Percentiles rank a stretch among this genome's conserved stretches.
Conservation (phyloP, 306 rosid species). For the Alnus glutinosa region DNA sequence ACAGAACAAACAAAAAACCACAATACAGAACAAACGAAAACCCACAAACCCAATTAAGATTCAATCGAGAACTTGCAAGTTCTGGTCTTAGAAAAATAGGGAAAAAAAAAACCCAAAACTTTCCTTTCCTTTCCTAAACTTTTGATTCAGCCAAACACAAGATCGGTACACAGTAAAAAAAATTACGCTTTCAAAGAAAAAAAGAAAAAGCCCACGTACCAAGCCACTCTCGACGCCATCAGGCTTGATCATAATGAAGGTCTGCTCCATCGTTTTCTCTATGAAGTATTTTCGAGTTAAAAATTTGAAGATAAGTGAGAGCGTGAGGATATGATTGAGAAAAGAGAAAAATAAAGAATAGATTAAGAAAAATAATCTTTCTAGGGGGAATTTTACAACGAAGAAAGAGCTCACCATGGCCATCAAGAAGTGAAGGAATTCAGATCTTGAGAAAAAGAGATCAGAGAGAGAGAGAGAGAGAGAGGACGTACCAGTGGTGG, state of each 20-base stretch:
- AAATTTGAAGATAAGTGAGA: background rate
- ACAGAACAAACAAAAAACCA: background rate
- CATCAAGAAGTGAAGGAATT: too few species aligned
- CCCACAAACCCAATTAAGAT: background rate
- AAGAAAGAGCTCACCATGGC: too few species aligned
- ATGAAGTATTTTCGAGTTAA: background rate
- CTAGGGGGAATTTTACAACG: too few species aligned
- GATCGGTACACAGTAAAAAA: background rate
- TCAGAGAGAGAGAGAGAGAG: too few species aligned
- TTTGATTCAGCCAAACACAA: conserved; percentile 11
- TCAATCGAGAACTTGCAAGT: background rate
- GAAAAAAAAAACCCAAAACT: background rate
- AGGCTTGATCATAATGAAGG: conserved; percentile 91
- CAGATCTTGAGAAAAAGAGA: too few species aligned
- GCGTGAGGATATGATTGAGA: background rate
- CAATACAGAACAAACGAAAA: background rate
- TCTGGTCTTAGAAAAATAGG: background rate
- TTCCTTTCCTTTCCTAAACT: background rate
- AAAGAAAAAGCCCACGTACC: conserved; percentile 32
- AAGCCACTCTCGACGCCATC: conserved; percentile 93
- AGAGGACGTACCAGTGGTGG: too few species aligned
- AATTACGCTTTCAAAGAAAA: background rate
- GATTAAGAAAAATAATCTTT: too few species aligned
- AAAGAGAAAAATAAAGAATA: too few species aligned
- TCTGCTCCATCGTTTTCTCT: conserved; percentile 60